A percentile compares a stretch with the other conserved stretches of the same genome.
These are phyloP conservation scores for Lathyrus oleraceus DNA, from an alignment of 306 rosid genomes.

Conservation along the genomic window DNA sequence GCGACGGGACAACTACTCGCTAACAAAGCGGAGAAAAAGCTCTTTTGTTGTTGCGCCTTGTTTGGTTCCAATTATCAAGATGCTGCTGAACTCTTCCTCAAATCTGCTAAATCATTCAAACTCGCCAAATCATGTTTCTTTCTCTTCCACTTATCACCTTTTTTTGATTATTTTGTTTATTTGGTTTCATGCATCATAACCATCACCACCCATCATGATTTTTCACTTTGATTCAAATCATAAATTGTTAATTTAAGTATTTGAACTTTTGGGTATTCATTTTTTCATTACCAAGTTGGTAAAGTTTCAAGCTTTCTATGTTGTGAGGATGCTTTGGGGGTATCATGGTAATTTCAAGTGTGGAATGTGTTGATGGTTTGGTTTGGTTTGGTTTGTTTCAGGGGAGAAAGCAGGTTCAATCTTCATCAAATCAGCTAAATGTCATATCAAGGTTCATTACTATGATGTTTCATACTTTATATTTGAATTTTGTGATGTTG, in stretches of 20 bases:
- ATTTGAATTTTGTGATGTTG: neutral
- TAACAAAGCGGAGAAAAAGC: slow-evolving; percentile 49
- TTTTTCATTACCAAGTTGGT: neutral
- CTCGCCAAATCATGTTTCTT: slow-evolving; percentile 53
- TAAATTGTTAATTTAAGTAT: neutral
- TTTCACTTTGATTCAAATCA: slow-evolving; percentile 19
- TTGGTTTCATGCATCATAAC: neutral
- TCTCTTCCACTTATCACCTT: neutral
- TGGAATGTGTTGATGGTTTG: too few species aligned
- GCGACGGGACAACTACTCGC: slow-evolving; percentile 46
- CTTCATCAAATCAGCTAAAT: slow-evolving; percentile 48
- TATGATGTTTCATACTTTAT: neutral
- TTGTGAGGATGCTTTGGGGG: neutral
- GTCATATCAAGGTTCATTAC: slow-evolving; percentile 48
- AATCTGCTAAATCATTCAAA: slow-evolving; percentile 57
- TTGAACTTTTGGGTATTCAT: slow-evolving; percentile 5
- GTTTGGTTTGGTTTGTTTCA: slow-evolving; percentile 13
- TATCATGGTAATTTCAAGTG: neutral
- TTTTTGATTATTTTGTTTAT: neutral
- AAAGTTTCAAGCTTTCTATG: neutral
- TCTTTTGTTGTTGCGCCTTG: slow-evolving; percentile 40
- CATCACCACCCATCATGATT: neutral
- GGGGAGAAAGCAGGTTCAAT: slow-evolving; percentile 58
- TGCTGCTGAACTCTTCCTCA: slow-evolving; percentile 48
- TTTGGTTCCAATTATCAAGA: slow-evolving; percentile 50